Percentiles rank a stretch among this genome's conserved stretches.
Conservation (phyloP, 495 filamentous ascomycete genomes). For the Apodospora peruviana region DNA sequence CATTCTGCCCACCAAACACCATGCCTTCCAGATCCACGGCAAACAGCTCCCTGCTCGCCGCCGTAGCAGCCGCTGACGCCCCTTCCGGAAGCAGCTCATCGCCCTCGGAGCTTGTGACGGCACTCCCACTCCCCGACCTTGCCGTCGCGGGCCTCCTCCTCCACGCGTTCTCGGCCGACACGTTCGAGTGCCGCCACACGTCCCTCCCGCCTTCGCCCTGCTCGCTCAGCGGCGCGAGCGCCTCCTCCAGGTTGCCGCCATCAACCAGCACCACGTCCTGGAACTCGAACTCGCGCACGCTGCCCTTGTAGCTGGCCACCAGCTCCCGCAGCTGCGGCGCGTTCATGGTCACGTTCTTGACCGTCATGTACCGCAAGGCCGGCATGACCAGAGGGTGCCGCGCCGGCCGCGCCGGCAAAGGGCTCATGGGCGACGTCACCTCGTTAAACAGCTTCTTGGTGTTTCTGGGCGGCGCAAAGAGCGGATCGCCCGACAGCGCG, state of each 20-base stretch:
- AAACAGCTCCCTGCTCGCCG: conserved; percentile 36
- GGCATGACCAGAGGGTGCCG: conserved; percentile 50
- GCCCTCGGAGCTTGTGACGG: conserved; percentile 17
- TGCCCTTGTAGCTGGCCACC: conserved; percentile 53
- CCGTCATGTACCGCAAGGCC: conserved; percentile 53
- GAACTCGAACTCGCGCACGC: conserved; percentile 66
- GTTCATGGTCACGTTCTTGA: conserved; percentile 63
- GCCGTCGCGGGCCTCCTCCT: conserved; percentile 14
- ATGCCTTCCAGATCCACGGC: conserved; percentile 34
- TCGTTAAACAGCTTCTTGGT: conserved; percentile 48
- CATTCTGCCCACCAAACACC: conserved; percentile 28
- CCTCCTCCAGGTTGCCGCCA: conserved; percentile 68
- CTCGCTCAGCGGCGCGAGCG: conserved; percentile 57
- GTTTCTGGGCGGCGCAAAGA: conserved; percentile 48
- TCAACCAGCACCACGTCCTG: conserved; percentile 58
- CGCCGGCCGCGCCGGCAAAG: conserved; percentile 37
- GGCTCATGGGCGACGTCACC: conserved; percentile 49
- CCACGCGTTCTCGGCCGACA: conserved; percentile 12
- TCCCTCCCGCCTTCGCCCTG: conserved; percentile 22
- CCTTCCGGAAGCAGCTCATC: conserved; percentile 25
- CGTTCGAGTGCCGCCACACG: conserved; percentile 36
- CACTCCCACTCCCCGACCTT: conserved; percentile 14
- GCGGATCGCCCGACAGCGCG: conserved; percentile 56
- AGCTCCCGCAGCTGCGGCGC: conserved; percentile 60
- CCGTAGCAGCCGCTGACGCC: conserved; percentile 39